phyloP scores from a whole-genome alignment of 139 green algal species.

The Ulvella scutata region DNA sequence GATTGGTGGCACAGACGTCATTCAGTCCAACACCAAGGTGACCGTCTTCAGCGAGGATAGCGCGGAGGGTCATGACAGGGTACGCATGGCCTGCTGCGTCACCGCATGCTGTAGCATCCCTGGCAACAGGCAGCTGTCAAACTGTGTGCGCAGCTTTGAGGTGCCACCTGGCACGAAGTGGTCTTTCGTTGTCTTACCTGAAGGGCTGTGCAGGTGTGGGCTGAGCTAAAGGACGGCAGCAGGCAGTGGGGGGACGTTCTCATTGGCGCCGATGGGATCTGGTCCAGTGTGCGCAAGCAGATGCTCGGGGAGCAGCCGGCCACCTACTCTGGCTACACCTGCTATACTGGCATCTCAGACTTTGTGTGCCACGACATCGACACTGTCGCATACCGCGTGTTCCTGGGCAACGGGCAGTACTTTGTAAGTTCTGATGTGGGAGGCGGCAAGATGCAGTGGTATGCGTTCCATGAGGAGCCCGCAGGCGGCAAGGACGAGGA shows the following conservation, averaged over 20 bases:
- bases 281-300: constrained; percentile 60
- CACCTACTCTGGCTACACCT: constrained; percentile 77
- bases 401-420: constrained; percentile 91
- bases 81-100: background rate
- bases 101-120: too few relatives aligned
- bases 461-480: constrained; percentile 89
- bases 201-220: background rate
- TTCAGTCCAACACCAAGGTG: constrained; percentile 46
- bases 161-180: too few relatives aligned
- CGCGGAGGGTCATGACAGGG: constrained; percentile 10
- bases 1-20: constrained; percentile 19
- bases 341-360: constrained; percentile 86
- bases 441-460: constrained; percentile 93
- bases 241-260: constrained; percentile 64
- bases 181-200: too few relatives aligned
- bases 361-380: constrained; percentile 83
- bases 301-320: constrained; percentile 43
- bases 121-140: constrained; percentile 10
- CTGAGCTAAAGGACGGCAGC: constrained; percentile 44
- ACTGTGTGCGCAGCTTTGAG: too few relatives aligned
- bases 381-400: constrained; percentile 77
- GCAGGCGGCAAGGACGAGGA: constrained; percentile 37
- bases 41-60: constrained; percentile 31
- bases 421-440: constrained; percentile 97
- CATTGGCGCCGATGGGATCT: constrained; percentile 90